phyloP scores from a whole-genome alignment of 2,329 filamentous ascomycete species.

The Cyphellophora attinorum region DNA sequence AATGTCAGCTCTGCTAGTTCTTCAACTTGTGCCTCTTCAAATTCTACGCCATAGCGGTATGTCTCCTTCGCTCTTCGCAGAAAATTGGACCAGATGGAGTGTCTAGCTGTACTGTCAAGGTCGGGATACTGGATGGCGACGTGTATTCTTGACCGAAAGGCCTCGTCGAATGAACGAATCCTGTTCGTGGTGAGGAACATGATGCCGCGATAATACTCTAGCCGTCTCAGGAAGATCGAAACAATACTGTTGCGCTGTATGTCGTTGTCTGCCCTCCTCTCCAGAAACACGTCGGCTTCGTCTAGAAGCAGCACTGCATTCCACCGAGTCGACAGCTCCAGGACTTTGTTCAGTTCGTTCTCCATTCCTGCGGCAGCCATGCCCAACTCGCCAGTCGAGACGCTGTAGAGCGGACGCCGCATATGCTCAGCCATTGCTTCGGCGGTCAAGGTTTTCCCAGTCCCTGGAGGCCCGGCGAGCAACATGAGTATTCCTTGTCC shows the following conservation, averaged over 20 bases:
- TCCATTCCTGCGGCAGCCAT: slow-evolving; percentile 33
- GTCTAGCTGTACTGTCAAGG: slow-evolving; percentile 6
- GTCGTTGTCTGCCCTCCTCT: slow-evolving; percentile 1
- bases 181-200: slow-evolving; percentile 23
- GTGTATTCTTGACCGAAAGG: slow-evolving; percentile 21
- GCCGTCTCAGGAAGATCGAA: slow-evolving; percentile 10
- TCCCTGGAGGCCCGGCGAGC: slow-evolving; percentile 33
- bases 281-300: slow-evolving; percentile 6
- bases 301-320: slow-evolving; percentile 4
- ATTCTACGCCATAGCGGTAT: background rate
- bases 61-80: background rate
- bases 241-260: slow-evolving; percentile 6
- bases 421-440: slow-evolving; percentile 46
- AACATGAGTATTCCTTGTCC: slow-evolving; percentile 13
- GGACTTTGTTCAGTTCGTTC: slow-evolving; percentile 23
- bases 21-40: slow-evolving; percentile 9
- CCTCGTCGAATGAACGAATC: slow-evolving; percentile 19
- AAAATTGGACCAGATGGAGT: background rate
- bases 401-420: slow-evolving; percentile 40
- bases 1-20: slow-evolving; percentile 11
- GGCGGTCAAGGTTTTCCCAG: slow-evolving; percentile 49
- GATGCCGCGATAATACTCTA: slow-evolving; percentile 18
- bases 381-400: slow-evolving; percentile 40
- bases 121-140: slow-evolving; percentile 18
- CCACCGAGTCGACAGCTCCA: slow-evolving; percentile 34